Percentiles rank a stretch among this genome's conserved stretches.
phyloP scores from a whole-genome alignment of 257 asterid species.

The Solanum gandarillasii region DNA sequence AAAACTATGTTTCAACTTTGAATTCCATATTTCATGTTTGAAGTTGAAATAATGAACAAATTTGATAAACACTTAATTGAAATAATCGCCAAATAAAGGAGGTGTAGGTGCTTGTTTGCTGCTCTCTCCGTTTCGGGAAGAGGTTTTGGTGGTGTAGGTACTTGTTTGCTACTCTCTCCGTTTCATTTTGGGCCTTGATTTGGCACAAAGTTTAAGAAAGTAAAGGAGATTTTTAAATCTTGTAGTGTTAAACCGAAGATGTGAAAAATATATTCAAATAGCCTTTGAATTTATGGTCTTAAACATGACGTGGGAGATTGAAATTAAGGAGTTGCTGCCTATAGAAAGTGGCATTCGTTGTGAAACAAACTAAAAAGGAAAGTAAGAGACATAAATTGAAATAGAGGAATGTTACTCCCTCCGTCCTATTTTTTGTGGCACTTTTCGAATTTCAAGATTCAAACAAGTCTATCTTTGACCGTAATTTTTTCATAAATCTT shows the following conservation, averaged over 20 bases:
- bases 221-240: background rate
- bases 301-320: background rate
- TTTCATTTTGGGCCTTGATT: background rate
- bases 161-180: background rate
- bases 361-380: background rate
- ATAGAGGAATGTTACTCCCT: background rate
- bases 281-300: background rate
- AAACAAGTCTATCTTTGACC: too few relatives aligned
- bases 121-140: background rate
- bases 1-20: background rate
- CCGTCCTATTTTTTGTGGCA: too few relatives aligned
- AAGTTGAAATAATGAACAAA: background rate
- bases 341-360: background rate
- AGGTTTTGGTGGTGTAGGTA: background rate
- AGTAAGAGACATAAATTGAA: background rate
- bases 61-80: background rate
- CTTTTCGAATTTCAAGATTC: too few relatives aligned
- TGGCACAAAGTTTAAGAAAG: background rate
- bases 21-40: background rate
- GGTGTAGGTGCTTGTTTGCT: background rate
- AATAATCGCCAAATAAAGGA: background rate
- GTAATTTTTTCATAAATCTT: too few relatives aligned
- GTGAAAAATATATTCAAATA: background rate
- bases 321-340: background rate
- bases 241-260: background rate